These are phyloP conservation scores for Diatrype stigma DNA, from an alignment of 2,329 filamentous ascomycete genomes.

Conservation along the genomic window DNA sequence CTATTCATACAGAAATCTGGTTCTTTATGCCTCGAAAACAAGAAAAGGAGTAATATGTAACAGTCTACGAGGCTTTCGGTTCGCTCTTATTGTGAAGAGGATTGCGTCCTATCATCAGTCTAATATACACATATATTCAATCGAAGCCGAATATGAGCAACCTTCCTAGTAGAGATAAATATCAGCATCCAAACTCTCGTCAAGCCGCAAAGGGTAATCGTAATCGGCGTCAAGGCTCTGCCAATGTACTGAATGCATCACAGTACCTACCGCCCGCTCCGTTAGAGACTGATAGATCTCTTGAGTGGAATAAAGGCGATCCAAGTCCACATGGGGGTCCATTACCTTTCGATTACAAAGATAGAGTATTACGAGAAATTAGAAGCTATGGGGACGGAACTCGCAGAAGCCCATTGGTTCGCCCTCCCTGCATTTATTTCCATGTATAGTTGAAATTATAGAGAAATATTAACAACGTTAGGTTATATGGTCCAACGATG, in stretches of 20 bases:
- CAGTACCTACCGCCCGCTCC: not conserved
- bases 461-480: not conserved
- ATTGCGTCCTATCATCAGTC: too few relatives aligned
- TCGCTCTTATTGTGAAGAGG: too few relatives aligned
- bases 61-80: too few relatives aligned
- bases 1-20: too few relatives aligned
- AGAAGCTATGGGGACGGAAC: not conserved
- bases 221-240: not conserved
- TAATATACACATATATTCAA: not conserved
- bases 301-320: not conserved
- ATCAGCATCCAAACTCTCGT: not conserved
- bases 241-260: not conserved
- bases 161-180: not conserved
- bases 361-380: not conserved
- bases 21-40: too few relatives aligned
- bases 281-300: not conserved
- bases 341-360: not conserved
- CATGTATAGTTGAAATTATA: not conserved
- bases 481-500: not conserved
- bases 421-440: not conserved
- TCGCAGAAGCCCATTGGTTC: not conserved
- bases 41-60: too few relatives aligned
- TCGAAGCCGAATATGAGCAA: not conserved
- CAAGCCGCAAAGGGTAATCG: not conserved
- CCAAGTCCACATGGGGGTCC: not conserved